phyloP scores from a whole-genome alignment of 257 asterid species.

The Solanum lycopersicoides region DNA sequence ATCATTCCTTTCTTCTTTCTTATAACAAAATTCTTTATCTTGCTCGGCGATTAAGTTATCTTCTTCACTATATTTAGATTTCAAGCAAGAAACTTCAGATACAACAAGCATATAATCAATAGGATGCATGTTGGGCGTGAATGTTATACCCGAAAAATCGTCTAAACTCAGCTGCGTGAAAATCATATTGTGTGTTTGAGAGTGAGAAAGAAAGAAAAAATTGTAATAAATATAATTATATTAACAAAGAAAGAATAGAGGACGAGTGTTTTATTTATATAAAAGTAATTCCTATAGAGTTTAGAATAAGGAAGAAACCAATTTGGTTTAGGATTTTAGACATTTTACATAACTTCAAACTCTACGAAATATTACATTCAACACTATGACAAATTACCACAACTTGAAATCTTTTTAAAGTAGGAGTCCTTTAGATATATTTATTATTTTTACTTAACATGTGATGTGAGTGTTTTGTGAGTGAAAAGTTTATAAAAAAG shows the following conservation, averaged over 20 bases:
- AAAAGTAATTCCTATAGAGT: too few species aligned
- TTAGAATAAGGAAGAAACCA: too few species aligned
- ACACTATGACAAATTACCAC: background rate
- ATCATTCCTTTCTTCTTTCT: background rate
- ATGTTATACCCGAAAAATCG: background rate
- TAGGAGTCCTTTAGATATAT: background rate
- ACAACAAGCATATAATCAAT: background rate
- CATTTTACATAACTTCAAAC: too few species aligned
- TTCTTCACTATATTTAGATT: background rate
- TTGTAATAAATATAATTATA: too few species aligned
- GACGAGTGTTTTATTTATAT: too few species aligned
- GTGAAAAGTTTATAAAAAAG: too few species aligned
- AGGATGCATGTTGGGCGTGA: background rate
- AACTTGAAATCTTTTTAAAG: background rate
- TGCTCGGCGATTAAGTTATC: background rate
- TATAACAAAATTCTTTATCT: background rate
- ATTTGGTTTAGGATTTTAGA: background rate
- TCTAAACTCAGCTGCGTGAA: background rate
- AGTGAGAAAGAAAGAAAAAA: too few species aligned
- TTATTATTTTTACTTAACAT: too few species aligned
- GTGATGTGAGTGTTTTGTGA: too few species aligned
- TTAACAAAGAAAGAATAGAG: background rate
- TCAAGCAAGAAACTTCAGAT: background rate
- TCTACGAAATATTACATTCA: too few species aligned
- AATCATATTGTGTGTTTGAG: background rate